phyloP scores from a whole-genome alignment of 1,284 basidiomycete genomes.

The Puccinia horiana region DNA sequence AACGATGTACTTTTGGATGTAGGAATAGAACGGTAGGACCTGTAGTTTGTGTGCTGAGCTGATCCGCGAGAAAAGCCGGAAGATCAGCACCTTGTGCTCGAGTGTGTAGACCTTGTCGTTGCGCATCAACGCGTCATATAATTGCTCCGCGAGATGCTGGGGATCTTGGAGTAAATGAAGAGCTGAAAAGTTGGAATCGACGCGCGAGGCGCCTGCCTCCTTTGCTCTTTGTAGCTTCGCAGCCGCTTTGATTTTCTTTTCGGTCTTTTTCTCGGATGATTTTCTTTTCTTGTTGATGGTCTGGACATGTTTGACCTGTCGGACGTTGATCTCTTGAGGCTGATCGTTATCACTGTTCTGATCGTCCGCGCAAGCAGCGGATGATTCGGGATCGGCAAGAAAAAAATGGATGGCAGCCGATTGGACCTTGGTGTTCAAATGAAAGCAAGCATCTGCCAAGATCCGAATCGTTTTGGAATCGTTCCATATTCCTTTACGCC shows the following conservation, averaged over 20 bases:
- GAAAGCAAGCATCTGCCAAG: constrained; percentile 85
- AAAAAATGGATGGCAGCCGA: constrained; percentile 97
- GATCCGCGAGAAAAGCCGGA: constrained; percentile 95
- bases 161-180: constrained; percentile 92
- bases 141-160: constrained; percentile 90
- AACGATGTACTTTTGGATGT: constrained; percentile 86
- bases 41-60: constrained; percentile 91
- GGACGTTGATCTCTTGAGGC: constrained; percentile 66
- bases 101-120: constrained; percentile 91
- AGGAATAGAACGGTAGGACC: constrained; percentile 94
- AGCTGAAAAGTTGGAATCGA: constrained; percentile 81
- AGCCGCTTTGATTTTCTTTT: constrained; percentile 69
- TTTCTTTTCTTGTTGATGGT: constrained; percentile 87
- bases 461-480: constrained; percentile 94
- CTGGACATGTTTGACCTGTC: constrained; percentile 73
- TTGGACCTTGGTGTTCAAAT: constrained; percentile 92
- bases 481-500: constrained; percentile 91
- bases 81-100: constrained; percentile 94
- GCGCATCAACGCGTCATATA: constrained; percentile 80
- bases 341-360: constrained; percentile 69
- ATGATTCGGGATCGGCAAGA: constrained; percentile 69
- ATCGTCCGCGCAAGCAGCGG: constrained; percentile 48
- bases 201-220: constrained; percentile 60
- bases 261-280: constrained; percentile 74
- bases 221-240: constrained; percentile 70